Evolutionary conservation across 202 grass and related monocot genomes (phyloP), one percentile per base, ranked within the genome.

Genomic region (Zizania palustris): DNA sequence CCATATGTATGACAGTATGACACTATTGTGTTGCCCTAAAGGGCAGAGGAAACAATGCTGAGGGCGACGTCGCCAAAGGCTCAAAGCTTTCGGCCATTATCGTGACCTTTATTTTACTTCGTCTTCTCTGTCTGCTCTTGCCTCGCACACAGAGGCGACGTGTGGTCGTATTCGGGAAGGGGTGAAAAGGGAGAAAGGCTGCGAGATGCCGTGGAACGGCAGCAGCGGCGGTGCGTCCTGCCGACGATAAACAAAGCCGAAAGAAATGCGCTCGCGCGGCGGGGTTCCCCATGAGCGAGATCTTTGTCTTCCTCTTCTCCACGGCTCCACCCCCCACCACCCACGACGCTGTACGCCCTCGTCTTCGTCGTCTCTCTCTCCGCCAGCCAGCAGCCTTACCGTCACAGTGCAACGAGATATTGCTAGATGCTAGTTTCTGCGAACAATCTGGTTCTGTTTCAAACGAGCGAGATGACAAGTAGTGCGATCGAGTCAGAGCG

Each of bases 271-370:
- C 60, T 82, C 41, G 18, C 51, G 84, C 35, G 18, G 77, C 90
- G 69, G 78, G 87, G 80, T 78, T 85, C 76, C 81, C 84, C 11
- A 77, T 21, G 74, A n/a, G 11, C 34, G 33, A 56, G 36, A 88
- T 90, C 91, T 85, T 83, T 90, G 87, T 90, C 91, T 53, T 80
- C 64, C 4, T 90, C 91, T 53, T 80, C 64, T 5, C 65, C 59
- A 63, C 28, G 28, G 28, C 2, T 28, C 28, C 28, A 28, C 28
- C 28, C 28, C 28, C 28, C 28, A n/a, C 28, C 28, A 28, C 51
- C 18, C 80, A 51, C 68, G 56, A 51, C 68, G 56, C 74, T 67
- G 67, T 77, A 71, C 71, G 67, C 28, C 28, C 28, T 37, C 56
- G 60, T 20, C 39, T 6, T 0, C 41, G 14, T 1, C 19, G 16